A percentile compares a stretch with the other conserved stretches of the same genome.
Conservation (phyloP, 805 yeast genomes). For the Yarrowia phangngaensis region DNA sequence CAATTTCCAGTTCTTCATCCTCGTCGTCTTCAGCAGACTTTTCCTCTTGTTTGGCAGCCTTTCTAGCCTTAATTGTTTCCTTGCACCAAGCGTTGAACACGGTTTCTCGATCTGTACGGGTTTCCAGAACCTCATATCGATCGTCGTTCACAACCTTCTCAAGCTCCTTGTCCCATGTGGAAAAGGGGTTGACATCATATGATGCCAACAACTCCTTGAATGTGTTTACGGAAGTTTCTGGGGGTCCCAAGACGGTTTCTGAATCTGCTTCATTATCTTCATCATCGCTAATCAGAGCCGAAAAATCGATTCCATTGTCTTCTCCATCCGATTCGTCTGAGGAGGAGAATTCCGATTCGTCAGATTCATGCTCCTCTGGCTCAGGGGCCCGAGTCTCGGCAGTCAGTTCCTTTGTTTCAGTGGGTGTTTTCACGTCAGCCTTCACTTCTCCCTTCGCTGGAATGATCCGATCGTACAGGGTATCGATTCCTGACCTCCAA, state of each 20-base stretch:
- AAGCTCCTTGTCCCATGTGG: slow-evolving; percentile 49
- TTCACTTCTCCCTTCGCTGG: neutral
- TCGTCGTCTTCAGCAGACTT: slow-evolving; percentile 14
- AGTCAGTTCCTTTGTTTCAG: neutral
- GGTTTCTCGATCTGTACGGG: slow-evolving; percentile 40
- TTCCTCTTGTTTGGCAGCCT: slow-evolving; percentile 12
- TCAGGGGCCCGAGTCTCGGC: neutral
- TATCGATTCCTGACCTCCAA: slow-evolving; percentile 8
- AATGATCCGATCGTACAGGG: neutral
- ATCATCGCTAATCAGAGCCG: slow-evolving; percentile 18
- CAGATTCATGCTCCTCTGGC: slow-evolving; percentile 20
- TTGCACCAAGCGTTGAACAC: slow-evolving; percentile 49
- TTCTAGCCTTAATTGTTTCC: slow-evolving; percentile 28
- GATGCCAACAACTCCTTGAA: slow-evolving; percentile 43
- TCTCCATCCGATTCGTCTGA: slow-evolving; percentile 18
- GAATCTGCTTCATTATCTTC: slow-evolving; percentile 33
- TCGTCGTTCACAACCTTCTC: slow-evolving; percentile 45
- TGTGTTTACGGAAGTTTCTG: neutral
- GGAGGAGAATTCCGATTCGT: slow-evolving; percentile 1
- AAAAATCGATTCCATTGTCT: slow-evolving; percentile 13
- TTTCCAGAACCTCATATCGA: slow-evolving; percentile 40
- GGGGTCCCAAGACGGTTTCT: slow-evolving; percentile 9
- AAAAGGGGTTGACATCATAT: slow-evolving; percentile 43
- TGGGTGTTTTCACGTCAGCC: neutral
- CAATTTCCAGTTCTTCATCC: slow-evolving; percentile 8